Conservation (phyloP, 176 grass and related monocot species). For the Triticum monococcum region DNA sequence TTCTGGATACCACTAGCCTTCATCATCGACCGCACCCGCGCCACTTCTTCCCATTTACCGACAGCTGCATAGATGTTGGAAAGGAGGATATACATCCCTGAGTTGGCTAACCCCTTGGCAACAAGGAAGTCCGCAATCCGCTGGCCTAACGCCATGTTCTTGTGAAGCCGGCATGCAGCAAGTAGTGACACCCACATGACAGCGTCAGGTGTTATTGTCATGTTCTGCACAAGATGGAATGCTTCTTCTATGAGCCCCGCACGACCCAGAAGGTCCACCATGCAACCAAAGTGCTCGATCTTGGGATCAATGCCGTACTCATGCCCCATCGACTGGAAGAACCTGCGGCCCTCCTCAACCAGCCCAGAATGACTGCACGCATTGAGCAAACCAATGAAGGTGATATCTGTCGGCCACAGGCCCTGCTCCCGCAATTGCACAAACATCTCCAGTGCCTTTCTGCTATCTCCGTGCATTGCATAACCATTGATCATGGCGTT, state of each 20-base stretch:
- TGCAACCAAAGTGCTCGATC: conserved; percentile 94
- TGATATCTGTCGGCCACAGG: conserved; percentile 72
- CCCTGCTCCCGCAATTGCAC: conserved; percentile 24
- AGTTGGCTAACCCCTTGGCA: conserved; percentile 60
- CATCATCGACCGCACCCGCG: conserved; percentile 63
- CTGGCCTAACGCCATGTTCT: conserved; percentile 65
- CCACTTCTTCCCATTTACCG: conserved; percentile 67
- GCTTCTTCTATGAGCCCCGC: conserved; percentile 69
- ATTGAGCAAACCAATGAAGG: conserved; percentile 81
- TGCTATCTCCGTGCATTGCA: conserved; percentile 73
- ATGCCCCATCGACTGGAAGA: conserved; percentile 51
- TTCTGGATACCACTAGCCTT: conserved; percentile 71
- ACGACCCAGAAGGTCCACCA: conserved; percentile 77
- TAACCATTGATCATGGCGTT: conserved; percentile 91
- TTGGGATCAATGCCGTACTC: conserved; percentile 74
- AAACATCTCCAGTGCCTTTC: conserved; percentile 53
- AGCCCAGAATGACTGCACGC: conserved; percentile 87
- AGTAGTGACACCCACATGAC: conserved; percentile 77
- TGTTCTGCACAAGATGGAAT: conserved; percentile 62
- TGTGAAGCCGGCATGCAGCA: conserved; percentile 73
- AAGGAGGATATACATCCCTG: conserved; percentile 68
- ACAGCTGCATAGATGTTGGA: conserved; percentile 84
- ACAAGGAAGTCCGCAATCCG: conserved; percentile 72
- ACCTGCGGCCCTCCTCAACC: conserved; percentile 43
- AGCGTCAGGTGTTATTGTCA: conserved; percentile 52